Evolutionary conservation across 192 early-diverging fungal genomes (phyloP).

Genomic region (Funneliformis mosseae): DNA sequence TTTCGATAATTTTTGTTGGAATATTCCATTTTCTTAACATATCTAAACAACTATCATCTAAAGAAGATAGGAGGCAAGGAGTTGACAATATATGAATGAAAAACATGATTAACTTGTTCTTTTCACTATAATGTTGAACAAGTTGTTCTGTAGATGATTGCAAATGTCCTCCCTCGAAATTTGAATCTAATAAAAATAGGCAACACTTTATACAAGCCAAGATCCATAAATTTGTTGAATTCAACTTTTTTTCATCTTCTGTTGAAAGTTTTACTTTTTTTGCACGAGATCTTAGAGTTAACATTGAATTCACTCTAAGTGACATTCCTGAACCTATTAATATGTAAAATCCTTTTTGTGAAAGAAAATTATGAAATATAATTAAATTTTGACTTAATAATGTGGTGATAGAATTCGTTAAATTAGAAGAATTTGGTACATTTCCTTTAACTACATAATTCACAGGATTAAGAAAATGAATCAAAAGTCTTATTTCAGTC

Average conservation of each 20-base stretch:
- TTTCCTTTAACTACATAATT: constrained; percentile 37
- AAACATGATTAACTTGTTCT: constrained; percentile 39
- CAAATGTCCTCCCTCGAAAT: constrained; percentile 24
- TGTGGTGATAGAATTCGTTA: background rate
- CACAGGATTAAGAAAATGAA: constrained; percentile 40
- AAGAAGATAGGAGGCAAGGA: constrained; percentile 34
- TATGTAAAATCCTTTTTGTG: constrained; percentile 17
- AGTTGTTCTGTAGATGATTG: constrained; percentile 24
- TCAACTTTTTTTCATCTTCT: constrained; percentile 32
- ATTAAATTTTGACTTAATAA: background rate
- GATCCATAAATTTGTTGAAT: constrained; percentile 40
- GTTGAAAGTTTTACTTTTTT: constrained; percentile 9
- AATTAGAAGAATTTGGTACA: background rate
- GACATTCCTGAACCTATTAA: background rate
- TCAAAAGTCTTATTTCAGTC: constrained; percentile 40
- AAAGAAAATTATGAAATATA: background rate
- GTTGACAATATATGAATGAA: constrained; percentile 37
- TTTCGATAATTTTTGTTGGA: constrained; percentile 30
- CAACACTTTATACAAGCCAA: constrained; percentile 42
- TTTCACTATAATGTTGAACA: constrained; percentile 38
- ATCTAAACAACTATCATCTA: constrained; percentile 39
- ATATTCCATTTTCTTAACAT: constrained; percentile 33
- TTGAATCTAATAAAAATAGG: constrained; percentile 39
- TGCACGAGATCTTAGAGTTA: background rate
- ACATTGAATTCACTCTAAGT: background rate